Base-by-base conservation (phyloP, 306 rosid genomes). In the Rosa persica region DNA sequence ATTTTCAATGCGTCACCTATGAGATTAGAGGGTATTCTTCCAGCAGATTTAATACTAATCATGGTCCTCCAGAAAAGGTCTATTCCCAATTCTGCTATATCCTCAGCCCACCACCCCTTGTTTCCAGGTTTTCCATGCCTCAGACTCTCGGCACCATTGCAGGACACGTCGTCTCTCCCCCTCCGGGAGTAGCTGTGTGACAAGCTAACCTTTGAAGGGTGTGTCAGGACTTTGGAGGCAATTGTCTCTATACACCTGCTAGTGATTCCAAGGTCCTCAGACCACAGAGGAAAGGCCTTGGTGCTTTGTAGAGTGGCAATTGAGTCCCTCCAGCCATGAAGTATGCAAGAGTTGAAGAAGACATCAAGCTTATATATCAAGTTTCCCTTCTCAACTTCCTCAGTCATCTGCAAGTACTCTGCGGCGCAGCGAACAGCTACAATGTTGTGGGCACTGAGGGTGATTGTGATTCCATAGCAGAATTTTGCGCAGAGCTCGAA, bases 81-180 rank as follows among this genome's bases (percentile, higher is more conserved):
- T 80, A 96, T 89, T 80, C 96, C 89, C 78, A 96, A 73, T 82
- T 96, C 99, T 61, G 99, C 97, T 42, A 96, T 78, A 76, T 96
- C 99, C 80, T 93, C 97, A 76, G 91, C 99, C 99, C 99, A 96
- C 98, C 99, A 96, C 12, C 98, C 99, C 52, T 81, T 88, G 77
- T 77, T 85, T 71, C 81, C 83, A 47, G 88, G 79, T 72, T 84
- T 91, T 52, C 80, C 90, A 69, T 85, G 86, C 67, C 89, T 86
- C 75, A 80, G 71, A 70, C 90, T 91, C 71, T 93, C 96, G 0
- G 82, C 80, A 15, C 97, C 97, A 76, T 90, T 89, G 86, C 97
- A 90, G 2, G 98, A 92, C 12, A 83, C 48, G 61, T 92, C 95
- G 47, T 92, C 98, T 76, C 88, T 83, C 20, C 82, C 89, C 44